Conservation (phyloP, 352 stramenopile genomes). For the Globisporangium cystogenes region DNA sequence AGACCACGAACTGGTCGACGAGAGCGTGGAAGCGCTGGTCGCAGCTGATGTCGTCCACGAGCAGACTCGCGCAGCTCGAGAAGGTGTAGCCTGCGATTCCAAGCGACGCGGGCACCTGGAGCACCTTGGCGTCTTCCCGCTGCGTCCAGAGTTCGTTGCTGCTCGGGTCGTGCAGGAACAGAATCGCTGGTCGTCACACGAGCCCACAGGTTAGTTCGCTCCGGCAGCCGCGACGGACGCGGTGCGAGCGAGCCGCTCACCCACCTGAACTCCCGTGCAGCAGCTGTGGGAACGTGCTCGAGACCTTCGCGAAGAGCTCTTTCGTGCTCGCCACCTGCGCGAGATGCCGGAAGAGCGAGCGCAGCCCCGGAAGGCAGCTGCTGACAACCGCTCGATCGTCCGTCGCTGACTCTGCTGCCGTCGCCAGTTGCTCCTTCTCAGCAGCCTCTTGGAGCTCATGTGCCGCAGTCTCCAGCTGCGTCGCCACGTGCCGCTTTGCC, state of each 20-base stretch:
- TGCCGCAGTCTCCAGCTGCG: neutral
- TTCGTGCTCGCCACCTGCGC: constrained; percentile 21
- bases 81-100: constrained; percentile 51
- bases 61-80: constrained; percentile 25
- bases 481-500: neutral
- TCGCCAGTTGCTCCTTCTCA: neutral
- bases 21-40: constrained; percentile 58
- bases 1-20: constrained; percentile 53
- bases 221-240: too few species aligned
- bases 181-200: constrained; percentile 15
- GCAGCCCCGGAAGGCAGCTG: constrained; percentile 19
- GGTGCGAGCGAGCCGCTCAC: too few species aligned
- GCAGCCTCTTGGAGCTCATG: neutral
- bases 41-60: constrained; percentile 29
- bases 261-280: constrained; percentile 31
- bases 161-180: constrained; percentile 59
- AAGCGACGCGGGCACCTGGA: constrained; percentile 46
- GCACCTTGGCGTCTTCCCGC: constrained; percentile 29
- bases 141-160: constrained; percentile 68
- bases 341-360: constrained; percentile 44
- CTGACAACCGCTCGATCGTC: constrained; percentile 5
- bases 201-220: neutral
- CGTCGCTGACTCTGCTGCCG: neutral
- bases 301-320: constrained; percentile 41
- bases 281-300: constrained; percentile 32